Conservation (phyloP, 352 stramenopile genomes). For the Phytophthora multivora region DNA sequence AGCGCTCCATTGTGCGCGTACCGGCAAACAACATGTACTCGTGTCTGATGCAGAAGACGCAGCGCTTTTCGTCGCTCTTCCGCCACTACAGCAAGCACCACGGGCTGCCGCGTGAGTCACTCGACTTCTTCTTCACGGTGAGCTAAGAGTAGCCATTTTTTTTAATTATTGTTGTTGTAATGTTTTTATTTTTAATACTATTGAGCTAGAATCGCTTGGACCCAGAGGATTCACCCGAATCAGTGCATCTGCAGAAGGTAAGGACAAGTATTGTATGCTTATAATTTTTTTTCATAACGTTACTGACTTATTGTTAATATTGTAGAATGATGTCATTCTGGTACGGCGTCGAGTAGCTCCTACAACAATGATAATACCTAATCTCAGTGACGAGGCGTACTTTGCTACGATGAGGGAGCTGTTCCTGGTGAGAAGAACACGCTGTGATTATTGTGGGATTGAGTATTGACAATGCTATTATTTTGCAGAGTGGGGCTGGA, state of each 20-base stretch:
- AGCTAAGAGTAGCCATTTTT: neutral
- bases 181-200: neutral
- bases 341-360: constrained; percentile 61
- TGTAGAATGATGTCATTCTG: constrained; percentile 86
- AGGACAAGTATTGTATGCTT: neutral
- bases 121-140: constrained; percentile 98
- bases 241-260: constrained; percentile 84
- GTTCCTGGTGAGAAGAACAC: constrained; percentile 43
- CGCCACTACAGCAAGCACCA: constrained; percentile 99
- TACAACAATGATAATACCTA: constrained; percentile 46
- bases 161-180: neutral
- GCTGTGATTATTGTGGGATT: neutral
- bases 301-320: neutral
- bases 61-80: constrained; percentile 97
- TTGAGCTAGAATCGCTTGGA: constrained; percentile 67
- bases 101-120: constrained; percentile 94
- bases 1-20: constrained; percentile 85
- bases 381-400: constrained; percentile 72
- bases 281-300: constrained; percentile 11
- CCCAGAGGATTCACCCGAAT: constrained; percentile 84
- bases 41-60: constrained; percentile 98
- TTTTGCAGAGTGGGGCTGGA: constrained; percentile 52
- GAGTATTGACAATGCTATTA: neutral
- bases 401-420: constrained; percentile 81
- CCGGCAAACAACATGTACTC: constrained; percentile 90